Conservation (phyloP, 352 stramenopile genomes). For the Globisporangium recalcitrans region DNA sequence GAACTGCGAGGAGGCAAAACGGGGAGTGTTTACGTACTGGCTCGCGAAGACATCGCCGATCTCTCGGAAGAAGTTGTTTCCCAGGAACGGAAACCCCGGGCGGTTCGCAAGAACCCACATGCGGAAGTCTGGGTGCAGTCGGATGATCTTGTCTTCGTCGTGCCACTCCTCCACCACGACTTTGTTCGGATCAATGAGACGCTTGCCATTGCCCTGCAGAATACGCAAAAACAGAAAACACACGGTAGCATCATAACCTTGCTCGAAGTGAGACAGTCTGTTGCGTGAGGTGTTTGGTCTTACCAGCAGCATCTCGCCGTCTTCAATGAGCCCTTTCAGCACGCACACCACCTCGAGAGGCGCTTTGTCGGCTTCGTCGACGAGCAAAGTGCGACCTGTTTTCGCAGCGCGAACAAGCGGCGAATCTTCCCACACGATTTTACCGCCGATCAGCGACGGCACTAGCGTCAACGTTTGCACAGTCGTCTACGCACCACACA, state of each 20-base stretch:
- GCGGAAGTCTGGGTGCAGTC: conserved; percentile 90
- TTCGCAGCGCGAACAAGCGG: conserved; percentile 92
- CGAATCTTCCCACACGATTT: conserved; percentile 91
- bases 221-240: no score
- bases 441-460: conserved; percentile 84
- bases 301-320: conserved; percentile 92
- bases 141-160: conserved; percentile 78
- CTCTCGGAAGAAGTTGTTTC: conserved; percentile 95
- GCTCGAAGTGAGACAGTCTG: neutral
- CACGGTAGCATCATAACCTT: no score
- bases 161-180: conserved; percentile 58
- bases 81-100: conserved; percentile 94
- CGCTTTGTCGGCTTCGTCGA: conserved; percentile 97
- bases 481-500: conserved; percentile 66
- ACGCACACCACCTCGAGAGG: conserved; percentile 93
- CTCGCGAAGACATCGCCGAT: conserved; percentile 93
- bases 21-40: conserved; percentile 49
- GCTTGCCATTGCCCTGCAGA: conserved; percentile 83
- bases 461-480: conserved; percentile 90
- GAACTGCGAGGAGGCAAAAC: neutral
- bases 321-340: conserved; percentile 95
- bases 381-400: conserved; percentile 87
- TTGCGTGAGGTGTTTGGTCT: neutral
- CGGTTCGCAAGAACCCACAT: conserved; percentile 95
- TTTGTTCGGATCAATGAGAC: conserved; percentile 67